phyloP scores from a whole-genome alignment of 306 rosid species.

The Begonia masoniana region DNA sequence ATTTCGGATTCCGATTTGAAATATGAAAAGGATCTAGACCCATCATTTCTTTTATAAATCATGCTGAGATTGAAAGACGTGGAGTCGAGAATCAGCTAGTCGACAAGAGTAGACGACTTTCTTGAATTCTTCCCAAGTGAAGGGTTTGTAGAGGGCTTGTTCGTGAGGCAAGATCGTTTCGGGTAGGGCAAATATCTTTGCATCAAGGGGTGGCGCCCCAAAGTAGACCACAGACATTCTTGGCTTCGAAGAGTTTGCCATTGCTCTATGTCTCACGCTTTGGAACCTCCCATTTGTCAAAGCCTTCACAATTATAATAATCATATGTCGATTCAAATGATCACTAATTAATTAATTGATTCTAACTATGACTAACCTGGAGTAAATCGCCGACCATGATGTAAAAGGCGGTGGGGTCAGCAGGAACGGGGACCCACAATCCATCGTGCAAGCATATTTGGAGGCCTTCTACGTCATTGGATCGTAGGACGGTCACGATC shows the following conservation, averaged over 20 bases:
- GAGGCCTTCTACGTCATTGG: slow-evolving; percentile 79
- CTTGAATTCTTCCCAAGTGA: slow-evolving; percentile 82
- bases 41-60: background rate
- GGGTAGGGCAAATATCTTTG: slow-evolving; percentile 48
- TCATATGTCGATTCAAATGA: background rate
- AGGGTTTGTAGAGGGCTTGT: slow-evolving; percentile 43
- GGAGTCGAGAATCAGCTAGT: slow-evolving; percentile 54
- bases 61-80: slow-evolving; percentile 31
- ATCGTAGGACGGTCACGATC: slow-evolving; percentile 70
- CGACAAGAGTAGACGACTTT: slow-evolving; percentile 41
- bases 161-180: slow-evolving; percentile 35
- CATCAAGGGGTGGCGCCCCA: slow-evolving; percentile 58
- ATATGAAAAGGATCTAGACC: too few relatives aligned
- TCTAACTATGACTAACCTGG: slow-evolving; percentile 30
- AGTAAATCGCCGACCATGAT: slow-evolving; percentile 80
- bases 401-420: slow-evolving; percentile 54
- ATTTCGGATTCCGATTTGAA: too few relatives aligned
- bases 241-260: slow-evolving; percentile 30
- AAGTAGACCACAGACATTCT: slow-evolving; percentile 78
- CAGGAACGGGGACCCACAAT: slow-evolving; percentile 65
- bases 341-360: background rate
- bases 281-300: slow-evolving; percentile 66
- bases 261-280: slow-evolving; percentile 66
- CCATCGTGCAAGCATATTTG: slow-evolving; percentile 54
- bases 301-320: slow-evolving; percentile 21